Percentiles rank a stretch among this genome's conserved stretches.
Conservation (phyloP, 164 flowering plant species). For the Vitis rotundifolia region DNA sequence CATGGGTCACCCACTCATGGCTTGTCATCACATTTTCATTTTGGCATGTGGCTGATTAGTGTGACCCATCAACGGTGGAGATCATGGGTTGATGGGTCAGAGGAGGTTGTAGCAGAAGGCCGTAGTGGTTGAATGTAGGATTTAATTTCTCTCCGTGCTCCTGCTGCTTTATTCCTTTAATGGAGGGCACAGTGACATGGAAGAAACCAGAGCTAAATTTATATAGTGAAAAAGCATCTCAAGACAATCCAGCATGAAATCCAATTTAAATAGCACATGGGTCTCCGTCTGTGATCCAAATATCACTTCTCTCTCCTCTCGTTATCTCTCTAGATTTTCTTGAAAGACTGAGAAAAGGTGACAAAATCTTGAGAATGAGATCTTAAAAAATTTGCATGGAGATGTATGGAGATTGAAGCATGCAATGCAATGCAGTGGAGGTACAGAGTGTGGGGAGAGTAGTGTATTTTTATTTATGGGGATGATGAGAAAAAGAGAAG, state of each 20-base stretch:
- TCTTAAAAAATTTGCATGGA: constrained; percentile 19
- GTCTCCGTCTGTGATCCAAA: constrained; percentile 13
- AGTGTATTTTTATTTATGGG: too few species aligned
- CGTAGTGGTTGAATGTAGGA: too few species aligned
- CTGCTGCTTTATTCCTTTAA: constrained; percentile 15
- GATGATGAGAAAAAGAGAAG: constrained; percentile 12
- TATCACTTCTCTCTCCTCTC: constrained; percentile 11
- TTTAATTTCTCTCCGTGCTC: too few species aligned
- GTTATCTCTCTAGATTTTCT: neutral
- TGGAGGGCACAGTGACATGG: neutral
- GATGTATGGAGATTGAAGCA: constrained; percentile 17
- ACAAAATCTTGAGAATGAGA: constrained; percentile 5
- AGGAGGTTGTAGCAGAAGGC: too few species aligned
- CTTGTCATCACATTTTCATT: too few species aligned
- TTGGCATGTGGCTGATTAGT: too few species aligned
- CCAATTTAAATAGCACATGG: constrained; percentile 5
- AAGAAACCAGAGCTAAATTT: constrained; percentile 1
- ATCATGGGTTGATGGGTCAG: too few species aligned
- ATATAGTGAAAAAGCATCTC: constrained; percentile 7
- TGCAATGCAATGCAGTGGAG: neutral
- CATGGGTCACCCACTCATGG: too few species aligned
- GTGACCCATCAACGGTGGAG: too few species aligned
- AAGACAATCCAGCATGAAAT: constrained; percentile 14
- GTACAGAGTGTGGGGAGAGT: neutral
- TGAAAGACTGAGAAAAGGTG: constrained; percentile 13